phyloP scores from a whole-genome alignment of 176 grass and related monocot genomes.

The Zoysia japonica region DNA sequence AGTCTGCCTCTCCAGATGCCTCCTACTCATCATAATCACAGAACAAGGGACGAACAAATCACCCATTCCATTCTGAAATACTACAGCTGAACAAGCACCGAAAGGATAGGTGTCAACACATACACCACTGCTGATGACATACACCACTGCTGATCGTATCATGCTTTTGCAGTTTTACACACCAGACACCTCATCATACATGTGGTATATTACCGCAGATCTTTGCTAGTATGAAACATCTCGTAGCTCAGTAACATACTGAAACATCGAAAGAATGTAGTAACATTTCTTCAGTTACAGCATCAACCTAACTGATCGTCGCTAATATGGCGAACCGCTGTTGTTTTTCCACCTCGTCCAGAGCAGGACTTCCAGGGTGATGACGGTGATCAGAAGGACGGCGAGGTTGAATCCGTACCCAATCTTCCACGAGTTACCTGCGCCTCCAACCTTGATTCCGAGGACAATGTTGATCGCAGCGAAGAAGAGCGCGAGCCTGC shows the following conservation, averaged over 20 bases:
- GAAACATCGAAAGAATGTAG: not conserved
- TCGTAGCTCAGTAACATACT: not conserved
- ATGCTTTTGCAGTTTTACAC: not conserved
- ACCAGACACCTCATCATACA: not conserved
- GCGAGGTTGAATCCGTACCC: slow-evolving; percentile 85
- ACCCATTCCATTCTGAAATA: slow-evolving; percentile 7
- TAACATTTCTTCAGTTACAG: not conserved
- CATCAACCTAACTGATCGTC: slow-evolving; percentile 16
- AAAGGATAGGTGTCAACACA: not conserved
- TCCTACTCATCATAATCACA: not conserved
- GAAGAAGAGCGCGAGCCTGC: slow-evolving; percentile 79
- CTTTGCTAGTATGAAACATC: not conserved
- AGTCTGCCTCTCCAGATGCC: not conserved
- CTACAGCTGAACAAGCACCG: not conserved
- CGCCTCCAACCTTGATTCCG: slow-evolving; percentile 72
- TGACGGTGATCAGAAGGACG: slow-evolving; percentile 63
- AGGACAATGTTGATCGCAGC: slow-evolving; percentile 83
- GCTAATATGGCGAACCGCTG: slow-evolving; percentile 45
- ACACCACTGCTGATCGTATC: not conserved
- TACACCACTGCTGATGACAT: not conserved
- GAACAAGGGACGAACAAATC: not conserved
- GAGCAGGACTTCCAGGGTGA: slow-evolving; percentile 76
- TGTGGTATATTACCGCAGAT: slow-evolving; percentile 10
- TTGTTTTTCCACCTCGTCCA: slow-evolving; percentile 72
- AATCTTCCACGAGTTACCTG: slow-evolving; percentile 75